phyloP scores from a whole-genome alignment of 1,284 basidiomycete species.

The Cryptococcus deneoformans region DNA sequence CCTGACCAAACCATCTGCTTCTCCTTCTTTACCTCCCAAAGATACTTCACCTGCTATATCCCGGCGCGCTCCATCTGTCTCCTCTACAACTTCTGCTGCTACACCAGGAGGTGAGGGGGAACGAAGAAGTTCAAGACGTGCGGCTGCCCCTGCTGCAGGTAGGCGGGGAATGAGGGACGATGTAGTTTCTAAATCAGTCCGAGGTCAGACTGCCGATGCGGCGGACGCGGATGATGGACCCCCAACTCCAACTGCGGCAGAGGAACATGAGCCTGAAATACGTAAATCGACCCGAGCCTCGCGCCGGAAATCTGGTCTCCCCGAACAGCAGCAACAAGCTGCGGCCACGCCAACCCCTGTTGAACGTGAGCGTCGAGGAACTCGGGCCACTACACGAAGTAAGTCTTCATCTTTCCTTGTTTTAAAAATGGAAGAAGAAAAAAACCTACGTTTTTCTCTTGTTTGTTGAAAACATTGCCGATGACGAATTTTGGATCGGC shows the following conservation, averaged over 20 bases:
- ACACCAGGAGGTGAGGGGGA: conserved; percentile 13
- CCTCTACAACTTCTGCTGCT: conserved; percentile 25
- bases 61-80: conserved; percentile 28
- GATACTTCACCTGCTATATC: conserved; percentile 26
- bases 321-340: neutral
- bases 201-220: conserved; percentile 26
- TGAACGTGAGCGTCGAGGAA: conserved; percentile 11
- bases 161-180: conserved; percentile 31
- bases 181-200: conserved; percentile 32
- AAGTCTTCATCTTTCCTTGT: conserved; percentile 4
- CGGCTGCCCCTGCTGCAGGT: neutral
- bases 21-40: neutral
- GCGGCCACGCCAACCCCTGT: neutral
- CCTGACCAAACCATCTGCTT: neutral
- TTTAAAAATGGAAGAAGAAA: neutral
- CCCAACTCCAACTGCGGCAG: conserved; percentile 3
- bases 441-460: neutral
- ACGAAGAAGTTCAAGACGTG: conserved; percentile 10
- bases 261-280: conserved; percentile 15
- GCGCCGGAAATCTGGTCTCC: conserved; percentile 20
- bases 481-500: conserved; percentile 7
- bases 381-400: conserved; percentile 17
- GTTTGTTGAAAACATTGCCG: neutral
- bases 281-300: conserved; percentile 17
- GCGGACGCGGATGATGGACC: conserved; percentile 17